Evolutionary conservation across 192 early-diverging fungal species (phyloP).

Genomic region (Umbelopsis sp.): DNA sequence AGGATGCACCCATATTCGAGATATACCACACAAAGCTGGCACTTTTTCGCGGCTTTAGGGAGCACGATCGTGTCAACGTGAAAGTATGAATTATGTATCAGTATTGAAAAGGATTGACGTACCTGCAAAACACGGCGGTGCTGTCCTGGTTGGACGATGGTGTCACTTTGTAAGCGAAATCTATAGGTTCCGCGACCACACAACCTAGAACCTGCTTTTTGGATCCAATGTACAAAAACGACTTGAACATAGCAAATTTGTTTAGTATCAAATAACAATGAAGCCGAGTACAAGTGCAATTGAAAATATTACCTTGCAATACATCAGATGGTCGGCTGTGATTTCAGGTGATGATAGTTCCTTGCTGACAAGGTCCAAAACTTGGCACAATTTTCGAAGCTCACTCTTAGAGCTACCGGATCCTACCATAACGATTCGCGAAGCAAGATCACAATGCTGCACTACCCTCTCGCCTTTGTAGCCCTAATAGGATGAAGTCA

Average conservation of each 20-base stretch:
- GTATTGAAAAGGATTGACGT: neutral
- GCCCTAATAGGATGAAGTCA: neutral
- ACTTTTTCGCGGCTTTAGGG: neutral
- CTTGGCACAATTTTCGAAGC: neutral
- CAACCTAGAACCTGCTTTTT: neutral
- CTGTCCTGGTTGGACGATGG: neutral
- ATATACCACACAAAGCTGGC: neutral
- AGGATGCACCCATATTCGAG: neutral
- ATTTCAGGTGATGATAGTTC: neutral
- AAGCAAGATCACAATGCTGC: neutral
- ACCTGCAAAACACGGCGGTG: neutral
- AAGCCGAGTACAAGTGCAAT: too few relatives aligned
- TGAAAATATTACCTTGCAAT: neutral
- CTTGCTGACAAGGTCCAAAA: neutral
- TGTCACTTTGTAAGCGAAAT: neutral
- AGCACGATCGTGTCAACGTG: neutral
- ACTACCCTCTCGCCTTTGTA: neutral
- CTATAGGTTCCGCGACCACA: neutral
- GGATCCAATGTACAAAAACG: neutral
- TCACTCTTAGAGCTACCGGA: neutral
- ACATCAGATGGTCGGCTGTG: neutral
- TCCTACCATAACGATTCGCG: conserved; percentile 1
- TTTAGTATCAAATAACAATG: neutral
- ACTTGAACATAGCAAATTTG: neutral
- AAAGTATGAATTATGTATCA: neutral